A percentile compares a stretch with the other conserved stretches of the same genome.
Conservation (phyloP, 768 basidiomycete genomes). For the Pulveroboletus sp. region DNA sequence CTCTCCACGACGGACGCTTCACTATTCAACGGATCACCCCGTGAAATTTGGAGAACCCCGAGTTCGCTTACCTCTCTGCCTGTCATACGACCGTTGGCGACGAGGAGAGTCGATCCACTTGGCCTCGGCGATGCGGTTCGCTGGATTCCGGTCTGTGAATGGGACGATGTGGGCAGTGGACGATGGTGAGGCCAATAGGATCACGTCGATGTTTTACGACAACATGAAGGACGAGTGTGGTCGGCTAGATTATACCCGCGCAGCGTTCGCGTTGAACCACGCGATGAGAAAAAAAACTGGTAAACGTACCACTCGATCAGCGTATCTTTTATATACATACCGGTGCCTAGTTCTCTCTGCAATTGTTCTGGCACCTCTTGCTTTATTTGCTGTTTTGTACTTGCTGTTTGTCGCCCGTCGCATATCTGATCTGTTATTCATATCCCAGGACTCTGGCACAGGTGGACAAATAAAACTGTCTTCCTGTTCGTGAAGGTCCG, state of each 20-base stretch:
- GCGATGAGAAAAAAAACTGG: not conserved
- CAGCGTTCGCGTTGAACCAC: not conserved
- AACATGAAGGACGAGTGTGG: not conserved
- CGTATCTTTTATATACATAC: too few species aligned
- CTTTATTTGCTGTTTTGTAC: too few species aligned
- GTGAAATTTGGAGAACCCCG: not conserved
- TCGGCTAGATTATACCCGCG: not conserved
- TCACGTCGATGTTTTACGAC: not conserved
- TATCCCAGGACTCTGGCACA: too few species aligned
- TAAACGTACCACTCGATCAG: too few species aligned
- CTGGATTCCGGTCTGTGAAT: not conserved
- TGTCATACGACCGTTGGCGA: slow-evolving; percentile 8
- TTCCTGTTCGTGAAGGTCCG: too few species aligned
- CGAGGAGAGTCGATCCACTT: slow-evolving; percentile 9
- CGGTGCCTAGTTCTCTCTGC: too few species aligned
- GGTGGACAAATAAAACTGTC: too few species aligned
- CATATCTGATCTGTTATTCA: too few species aligned
- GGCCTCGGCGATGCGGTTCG: not conserved
- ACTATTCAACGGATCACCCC: slow-evolving; percentile 7
- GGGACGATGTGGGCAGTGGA: slow-evolving; percentile 5
- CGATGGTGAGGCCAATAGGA: not conserved
- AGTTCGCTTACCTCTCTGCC: slow-evolving; percentile 22
- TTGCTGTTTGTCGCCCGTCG: too few species aligned
- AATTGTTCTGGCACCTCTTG: too few species aligned
- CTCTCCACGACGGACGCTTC: slow-evolving; percentile 6